phyloP scores from a whole-genome alignment of 331 rosid species.

The Quercus lobata region DNA sequence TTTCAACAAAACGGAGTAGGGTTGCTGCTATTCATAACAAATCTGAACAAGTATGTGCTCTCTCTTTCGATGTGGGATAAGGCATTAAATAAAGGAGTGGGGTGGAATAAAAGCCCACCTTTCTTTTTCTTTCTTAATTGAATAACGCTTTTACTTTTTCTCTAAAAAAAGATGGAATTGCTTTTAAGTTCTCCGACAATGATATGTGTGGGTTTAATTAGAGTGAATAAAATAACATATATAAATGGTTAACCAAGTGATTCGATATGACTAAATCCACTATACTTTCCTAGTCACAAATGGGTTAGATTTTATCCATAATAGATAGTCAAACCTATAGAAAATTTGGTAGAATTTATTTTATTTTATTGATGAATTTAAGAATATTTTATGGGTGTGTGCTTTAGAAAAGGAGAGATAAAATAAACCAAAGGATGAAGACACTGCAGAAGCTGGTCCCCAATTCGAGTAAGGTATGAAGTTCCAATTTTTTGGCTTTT shows the following conservation, averaged over 20 bases:
- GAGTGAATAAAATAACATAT: background rate
- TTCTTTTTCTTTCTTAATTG: no score
- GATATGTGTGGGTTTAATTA: background rate
- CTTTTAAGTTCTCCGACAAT: background rate
- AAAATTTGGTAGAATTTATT: background rate
- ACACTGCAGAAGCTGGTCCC: slow-evolving; percentile 93
- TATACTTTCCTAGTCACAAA: background rate
- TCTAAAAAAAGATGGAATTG: background rate
- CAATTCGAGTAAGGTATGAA: slow-evolving; percentile 86
- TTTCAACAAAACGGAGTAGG: slow-evolving; percentile 66
- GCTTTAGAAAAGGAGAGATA: slow-evolving; percentile 90
- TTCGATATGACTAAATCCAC: background rate
- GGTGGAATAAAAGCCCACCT: no score
- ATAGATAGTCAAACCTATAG: background rate
- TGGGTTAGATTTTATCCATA: background rate
- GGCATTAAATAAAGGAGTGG: background rate
- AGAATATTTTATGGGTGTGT: background rate
- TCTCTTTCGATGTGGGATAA: background rate
- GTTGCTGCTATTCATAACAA: slow-evolving; percentile 86
- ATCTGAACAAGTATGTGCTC: slow-evolving; percentile 63
- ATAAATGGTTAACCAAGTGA: background rate
- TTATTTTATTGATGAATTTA: background rate
- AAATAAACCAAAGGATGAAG: slow-evolving; percentile 90
- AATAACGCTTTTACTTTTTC: background rate
- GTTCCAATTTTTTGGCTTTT: slow-evolving; percentile 20